Conservation (phyloP, 352 stramenopile species). For the Halophytophthora batemanensis region DNA sequence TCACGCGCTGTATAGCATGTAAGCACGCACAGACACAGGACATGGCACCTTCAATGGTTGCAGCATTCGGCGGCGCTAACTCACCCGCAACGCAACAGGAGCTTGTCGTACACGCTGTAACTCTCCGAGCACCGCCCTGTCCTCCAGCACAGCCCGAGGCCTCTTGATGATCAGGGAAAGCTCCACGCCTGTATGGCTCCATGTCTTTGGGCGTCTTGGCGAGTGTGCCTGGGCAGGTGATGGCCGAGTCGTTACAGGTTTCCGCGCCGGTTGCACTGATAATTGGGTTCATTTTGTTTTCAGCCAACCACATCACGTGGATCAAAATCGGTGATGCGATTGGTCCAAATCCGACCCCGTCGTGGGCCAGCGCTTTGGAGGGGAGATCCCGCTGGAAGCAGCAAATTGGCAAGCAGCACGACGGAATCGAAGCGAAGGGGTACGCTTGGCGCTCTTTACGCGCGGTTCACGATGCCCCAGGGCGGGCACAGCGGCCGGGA, state of each 20-base stretch:
- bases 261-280: not conserved
- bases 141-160: too few relatives aligned
- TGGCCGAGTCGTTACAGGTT: slow-evolving; percentile 2
- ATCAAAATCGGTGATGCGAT: not conserved
- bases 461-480: not conserved
- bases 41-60: too few relatives aligned
- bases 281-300: not conserved
- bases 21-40: not conserved
- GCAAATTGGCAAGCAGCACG: not conserved
- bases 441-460: slow-evolving; percentile 1
- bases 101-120: not conserved
- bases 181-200: too few relatives aligned
- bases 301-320: slow-evolving; percentile 9
- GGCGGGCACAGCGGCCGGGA: too few relatives aligned
- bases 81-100: too few relatives aligned
- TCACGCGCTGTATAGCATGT: not conserved
- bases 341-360: slow-evolving; percentile 24
- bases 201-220: too few relatives aligned
- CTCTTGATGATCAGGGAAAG: too few relatives aligned
- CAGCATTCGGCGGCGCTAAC: too few relatives aligned
- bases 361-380: slow-evolving; percentile 27
- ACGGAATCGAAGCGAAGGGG: slow-evolving; percentile 3
- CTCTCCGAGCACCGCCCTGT: too few relatives aligned
- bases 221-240: too few relatives aligned
- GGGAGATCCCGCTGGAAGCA: slow-evolving; percentile 6